Base-by-base conservation (phyloP, 495 filamentous ascomycete genomes). In the Penicillium steckii region DNA sequence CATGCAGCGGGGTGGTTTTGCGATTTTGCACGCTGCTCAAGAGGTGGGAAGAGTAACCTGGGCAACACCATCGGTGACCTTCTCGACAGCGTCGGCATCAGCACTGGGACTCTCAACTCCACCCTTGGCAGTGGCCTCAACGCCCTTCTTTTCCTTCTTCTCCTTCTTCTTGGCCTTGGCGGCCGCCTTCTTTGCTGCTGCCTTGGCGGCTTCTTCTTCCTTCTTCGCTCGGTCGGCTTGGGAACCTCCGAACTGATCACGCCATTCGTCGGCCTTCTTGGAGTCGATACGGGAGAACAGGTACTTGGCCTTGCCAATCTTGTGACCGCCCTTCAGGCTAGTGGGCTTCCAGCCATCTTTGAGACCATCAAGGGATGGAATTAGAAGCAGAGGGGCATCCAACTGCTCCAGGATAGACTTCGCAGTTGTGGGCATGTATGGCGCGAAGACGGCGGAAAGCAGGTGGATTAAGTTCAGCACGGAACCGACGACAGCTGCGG, bases 391-490 rank as follows among this genome's bases (percentile, higher is more conserved):
- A 0, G 81, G 76, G 2, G 76, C 75, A 59, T 87, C 79, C 22
- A 97, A 78, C 70, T 95, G 90, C 47, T 81, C 61, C 48, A 86
- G 76, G 55, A 97, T 96, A 2, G 83, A 80, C 47, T 79, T 74
- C 4, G 87, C 73, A n/a, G 89, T 93, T 9, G 80, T 81, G 33
- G 91, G 91, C 77, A 97, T 87, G 71, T 91, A 97, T 8, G 93
- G 92, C 26, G 83, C 81, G 51, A 87, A 76, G 10, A 96, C 61
- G 26, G 82, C 83, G 33, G 89, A 85, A 32, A 95, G 77, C 35
- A 97, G 85, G 67, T 90, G 82, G 53, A 91, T 80, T 46, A 92
- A 77, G 70, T 95, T 92, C 50, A 96, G 74, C 3, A 88, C 89
- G 30, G 88, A 79, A 50, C 91, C 89, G 27, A 93, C 82, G 43